Base-by-base conservation (phyloP, 352 stramenopile genomes). In the Pythium rhizo-oryzae region DNA sequence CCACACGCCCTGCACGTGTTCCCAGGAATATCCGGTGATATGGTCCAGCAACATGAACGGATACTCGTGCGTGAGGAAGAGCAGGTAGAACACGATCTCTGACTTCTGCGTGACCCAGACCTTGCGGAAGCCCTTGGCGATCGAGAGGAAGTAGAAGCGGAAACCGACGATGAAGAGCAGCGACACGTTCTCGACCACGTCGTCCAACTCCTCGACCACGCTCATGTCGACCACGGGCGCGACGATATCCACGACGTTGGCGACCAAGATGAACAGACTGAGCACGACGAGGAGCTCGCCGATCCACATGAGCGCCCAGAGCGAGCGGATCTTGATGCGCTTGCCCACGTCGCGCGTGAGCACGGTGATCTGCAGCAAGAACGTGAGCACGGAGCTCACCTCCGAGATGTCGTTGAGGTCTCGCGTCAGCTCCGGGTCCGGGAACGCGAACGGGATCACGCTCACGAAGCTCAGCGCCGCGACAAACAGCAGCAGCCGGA, bases 161-260 rank as follows among this genome's bases (percentile, higher is more conserved):
- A 81, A 84, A 41, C 67, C 43, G 46, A 79, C 61, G 33, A 78
- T 67, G 57, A 80, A 84, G 11, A 63, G 13, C 3, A 84, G 51
- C 13, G 59, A 72, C 15, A 21, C 23, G 24, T 63, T 39, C 35
- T 65, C 59, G 7, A 65, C 59, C 21, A 67, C 51, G 9, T 61
- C 30, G 61, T 67, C 61, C 25, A 54, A 30, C 6, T 21, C 9
- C 7, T 67, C 61, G 12, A 61, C 30, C 0, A 12, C 23, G 23
- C 49, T 13, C 16, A 78, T 54, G 43, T 69, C 28, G 25, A 66
- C 9, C 8, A 62, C 57, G 28, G 71, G 41, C 13, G 62, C 58
- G 13, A 71, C 19, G 5, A 79, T 7, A 8, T 67, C 39, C 12
- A 72, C 16, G 11, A 80, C 50, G 8, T 55, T 41, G 15, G 67